Evolutionary conservation across 345 rosid genomes (phyloP).

Genomic region (Mallotus nudiflorus): DNA sequence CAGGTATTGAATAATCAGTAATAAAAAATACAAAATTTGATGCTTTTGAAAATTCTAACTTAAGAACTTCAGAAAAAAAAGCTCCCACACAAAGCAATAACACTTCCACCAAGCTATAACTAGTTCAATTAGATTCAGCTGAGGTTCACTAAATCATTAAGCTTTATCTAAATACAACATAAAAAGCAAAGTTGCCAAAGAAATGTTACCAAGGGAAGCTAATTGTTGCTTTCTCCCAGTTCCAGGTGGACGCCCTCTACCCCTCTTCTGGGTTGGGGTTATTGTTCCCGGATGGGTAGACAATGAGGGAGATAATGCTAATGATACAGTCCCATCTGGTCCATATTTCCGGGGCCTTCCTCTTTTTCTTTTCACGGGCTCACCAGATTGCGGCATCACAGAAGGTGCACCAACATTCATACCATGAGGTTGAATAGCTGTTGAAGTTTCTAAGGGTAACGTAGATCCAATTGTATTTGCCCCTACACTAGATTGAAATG

Average conservation of each 20-base stretch:
- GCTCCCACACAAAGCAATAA: background rate
- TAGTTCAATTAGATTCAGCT: background rate
- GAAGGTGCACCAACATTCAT: constrained; percentile 53
- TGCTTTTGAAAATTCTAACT: background rate
- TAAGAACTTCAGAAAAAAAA: background rate
- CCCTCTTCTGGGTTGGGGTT: constrained; percentile 69
- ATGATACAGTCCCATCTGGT: constrained; percentile 67
- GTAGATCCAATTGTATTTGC: constrained; percentile 50
- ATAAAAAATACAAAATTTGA: background rate
- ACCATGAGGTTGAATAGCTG: constrained; percentile 52
- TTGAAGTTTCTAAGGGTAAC: constrained; percentile 52
- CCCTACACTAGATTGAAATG: constrained; percentile 59
- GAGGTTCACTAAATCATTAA: background rate
- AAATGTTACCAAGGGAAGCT: constrained; percentile 61
- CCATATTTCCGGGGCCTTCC: constrained; percentile 94
- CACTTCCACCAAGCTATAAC: background rate
- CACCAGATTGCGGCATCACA: constrained; percentile 37
- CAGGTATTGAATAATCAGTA: background rate
- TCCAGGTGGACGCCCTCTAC: constrained; percentile 92
- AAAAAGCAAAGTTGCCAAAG: background rate
- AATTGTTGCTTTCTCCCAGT: constrained; percentile 75
- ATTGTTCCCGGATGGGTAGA: constrained; percentile 55
- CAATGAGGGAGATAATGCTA: constrained; percentile 71
- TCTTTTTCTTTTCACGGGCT: constrained; percentile 71
- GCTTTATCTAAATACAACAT: background rate